These are phyloP conservation scores for Linderina pennispora DNA, from an alignment of 192 early-diverging fungal genomes.

Conservation along the genomic window DNA sequence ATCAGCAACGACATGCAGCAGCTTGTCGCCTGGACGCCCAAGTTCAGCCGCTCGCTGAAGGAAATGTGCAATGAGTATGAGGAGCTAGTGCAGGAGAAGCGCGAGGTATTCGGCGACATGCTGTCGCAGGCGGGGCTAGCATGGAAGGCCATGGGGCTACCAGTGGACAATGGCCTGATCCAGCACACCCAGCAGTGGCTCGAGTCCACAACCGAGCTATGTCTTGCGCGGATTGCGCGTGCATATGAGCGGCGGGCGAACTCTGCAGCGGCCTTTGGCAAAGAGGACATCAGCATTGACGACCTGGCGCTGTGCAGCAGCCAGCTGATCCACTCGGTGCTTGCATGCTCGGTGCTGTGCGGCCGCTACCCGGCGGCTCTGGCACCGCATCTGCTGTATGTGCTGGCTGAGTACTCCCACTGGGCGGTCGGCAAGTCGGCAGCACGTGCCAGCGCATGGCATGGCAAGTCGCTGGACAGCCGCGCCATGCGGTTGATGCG, in stretches of 20 bases:
- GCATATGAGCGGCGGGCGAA: conserved; percentile 27
- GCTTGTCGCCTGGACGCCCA: conserved; percentile 14
- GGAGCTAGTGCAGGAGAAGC: conserved; percentile 19
- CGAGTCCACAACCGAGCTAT: conserved; percentile 18
- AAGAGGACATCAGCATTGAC: conserved; percentile 21
- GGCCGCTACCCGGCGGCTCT: conserved; percentile 16
- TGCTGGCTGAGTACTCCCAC: conserved; percentile 23
- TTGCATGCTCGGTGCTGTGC: conserved; percentile 20
- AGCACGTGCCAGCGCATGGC: not conserved
- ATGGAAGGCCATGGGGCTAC: conserved; percentile 37
- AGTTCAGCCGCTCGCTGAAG: conserved; percentile 8
- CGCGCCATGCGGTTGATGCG: conserved; percentile 33
- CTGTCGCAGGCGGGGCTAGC: conserved; percentile 27
- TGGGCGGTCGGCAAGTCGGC: conserved; percentile 19
- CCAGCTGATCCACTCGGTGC: conserved; percentile 26
- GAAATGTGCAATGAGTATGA: conserved; percentile 29
- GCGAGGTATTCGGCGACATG: conserved; percentile 20
- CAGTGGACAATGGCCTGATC: conserved; percentile 24
- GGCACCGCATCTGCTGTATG: conserved; percentile 25
- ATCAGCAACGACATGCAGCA: conserved; percentile 33
- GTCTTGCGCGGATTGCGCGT: conserved; percentile 22
- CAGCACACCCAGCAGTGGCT: conserved; percentile 25
- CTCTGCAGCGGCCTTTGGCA: conserved; percentile 24
- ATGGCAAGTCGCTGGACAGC: conserved; percentile 25
- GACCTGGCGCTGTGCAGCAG: conserved; percentile 13